Evolutionary conservation across 2,329 filamentous ascomycete genomes (phyloP), one percentile per base, ranked within the genome.

Genomic region (Fusarium phyllophilum): DNA sequence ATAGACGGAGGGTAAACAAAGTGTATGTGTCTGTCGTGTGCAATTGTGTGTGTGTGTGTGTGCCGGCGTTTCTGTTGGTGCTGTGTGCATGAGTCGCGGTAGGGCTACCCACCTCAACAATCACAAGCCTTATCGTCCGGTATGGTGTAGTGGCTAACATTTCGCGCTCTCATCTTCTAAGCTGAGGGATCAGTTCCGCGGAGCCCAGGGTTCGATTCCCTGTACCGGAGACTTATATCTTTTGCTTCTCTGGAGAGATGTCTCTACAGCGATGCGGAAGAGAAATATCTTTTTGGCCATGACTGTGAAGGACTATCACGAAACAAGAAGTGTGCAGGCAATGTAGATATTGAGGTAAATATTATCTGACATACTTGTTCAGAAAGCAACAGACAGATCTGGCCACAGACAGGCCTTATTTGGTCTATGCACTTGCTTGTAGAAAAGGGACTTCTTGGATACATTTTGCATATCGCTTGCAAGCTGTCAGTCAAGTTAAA

Each of bases 141-240:
- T 79, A 79, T 79, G 78, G 78, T 79, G 78, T 79, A 79, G 77
- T 79, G 77, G 78, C 78, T 77, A 79, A 79, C 78, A 79, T 79
- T 79, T 79, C 77, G 73, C 78, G 78, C 78, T 79, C 66, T 79
- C 78, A 79, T 62, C 22, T 49, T 49, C 29, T 2, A 65, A 74
- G 36, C 15, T 78, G 71, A 75, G 77, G 56, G 74, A 70, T 62
- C 8, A 42, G 48, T 48, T 52, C 70, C 72, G 70, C 70, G 72
- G 74, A 73, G 75, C 74, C 69, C 69, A 76, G 74, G 74, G 73
- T 76, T 76, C 73, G 71, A 76, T 76, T 76, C 73, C 74, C 74
- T 29, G 26, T 29, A 29, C 26, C 26, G 26, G 26, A 29, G 73
- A 18, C 18, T 22, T 38, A 31, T 4, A 31, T 15, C 22, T 75